Evolutionary conservation across 73 alveolate genomes (phyloP), one percentile per base, ranked within the genome.

Genomic region (Paramecium octaurelia): DNA sequence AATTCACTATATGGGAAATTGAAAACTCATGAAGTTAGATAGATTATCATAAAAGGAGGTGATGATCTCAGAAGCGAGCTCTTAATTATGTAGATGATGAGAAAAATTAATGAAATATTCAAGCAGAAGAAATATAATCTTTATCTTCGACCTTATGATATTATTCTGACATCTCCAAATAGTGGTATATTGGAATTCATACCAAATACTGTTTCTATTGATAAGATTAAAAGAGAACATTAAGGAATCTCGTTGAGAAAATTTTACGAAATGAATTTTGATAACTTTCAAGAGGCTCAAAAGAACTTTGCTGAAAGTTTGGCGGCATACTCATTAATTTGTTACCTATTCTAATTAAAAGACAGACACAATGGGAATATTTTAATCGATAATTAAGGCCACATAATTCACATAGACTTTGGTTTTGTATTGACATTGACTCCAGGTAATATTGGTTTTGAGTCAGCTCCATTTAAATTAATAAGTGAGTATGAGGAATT

Each of bases 261-360:
- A 43, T 97, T 97, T 93, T 98, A 93, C 87, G 94, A 92, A 80
- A 95, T 91, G 48, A 88, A 92, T 86, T 98, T 97, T 88, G 93
- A 80, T 10, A 57, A 95, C 87, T 98, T 95, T 83, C 99, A 97
- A 88, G 99, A 97, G 91, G 99, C 99, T 20, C 95, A 99, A 95
- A 97, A 95, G 94, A 99, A 99, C 93, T 99, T 99, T 92, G 98
- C 97, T 34, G 99, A 98, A 86, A 96, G 99, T 70, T 93, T 97
- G 87, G 99, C 99, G 8, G 99, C 99, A 8, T 99, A 99, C 85
- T 96, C 99, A 12, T 94, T 98, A n/a, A 97, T 96, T 84, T 98
- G 99, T 93, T 98, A 97, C 88, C 80, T 98, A 44, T 92, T 98
- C 54, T 94, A 98, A 89, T 93, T 98, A n/a, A 98, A 97, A 71